Base-by-base conservation (phyloP, 768 basidiomycete species). In the Hypholoma fasciculare region DNA sequence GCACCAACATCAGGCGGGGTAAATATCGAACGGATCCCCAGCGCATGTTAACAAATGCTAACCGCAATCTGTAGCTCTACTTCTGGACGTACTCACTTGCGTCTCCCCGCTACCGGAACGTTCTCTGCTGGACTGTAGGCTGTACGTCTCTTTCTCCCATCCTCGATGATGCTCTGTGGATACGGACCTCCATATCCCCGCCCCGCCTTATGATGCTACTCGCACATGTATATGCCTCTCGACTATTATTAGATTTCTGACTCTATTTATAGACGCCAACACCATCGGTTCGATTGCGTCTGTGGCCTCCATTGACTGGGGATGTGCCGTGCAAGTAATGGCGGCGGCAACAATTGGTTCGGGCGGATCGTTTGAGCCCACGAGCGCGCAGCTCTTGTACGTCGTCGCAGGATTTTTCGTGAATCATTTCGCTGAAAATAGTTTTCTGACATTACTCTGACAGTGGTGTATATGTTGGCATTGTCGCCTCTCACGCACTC, bases 1-100 rank as follows among this genome's bases (percentile, higher is more conserved):
- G 86, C 85, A 3, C 89, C 88, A 3, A 90, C 89, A 2, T 88
- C 88, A 19, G 87, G 88, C 61, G 88, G 88, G 13, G 85, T 87
- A 48, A 27, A 71, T 66, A 12, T 37, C 9, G 11, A 42, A 17
- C 44, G 34, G 39, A 52, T 13, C 7, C 27, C 19, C 19, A 16
- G 19, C 52, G 7, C 9, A 27, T 34, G 11, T 11, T 56, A 27
- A 42, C 38, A 17, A n/a, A 40, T 8, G 52, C 52, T 47, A 30
- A 47, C 30, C 6, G 4, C 14, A 14, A 19, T 13, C 30, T 36
- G 61, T 73, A 75, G 76, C 63, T 82, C 9, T 84, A 83, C 63
- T 84, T 77, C 65, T 84, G 82, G 82, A 84, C 82, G 0, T 78
- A 78, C 59, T 67, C 68, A 5, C 68, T 78, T 12, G 70, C 79